phyloP scores from a whole-genome alignment of 179 eudicot genomes.

The Gypsophila paniculata region DNA sequence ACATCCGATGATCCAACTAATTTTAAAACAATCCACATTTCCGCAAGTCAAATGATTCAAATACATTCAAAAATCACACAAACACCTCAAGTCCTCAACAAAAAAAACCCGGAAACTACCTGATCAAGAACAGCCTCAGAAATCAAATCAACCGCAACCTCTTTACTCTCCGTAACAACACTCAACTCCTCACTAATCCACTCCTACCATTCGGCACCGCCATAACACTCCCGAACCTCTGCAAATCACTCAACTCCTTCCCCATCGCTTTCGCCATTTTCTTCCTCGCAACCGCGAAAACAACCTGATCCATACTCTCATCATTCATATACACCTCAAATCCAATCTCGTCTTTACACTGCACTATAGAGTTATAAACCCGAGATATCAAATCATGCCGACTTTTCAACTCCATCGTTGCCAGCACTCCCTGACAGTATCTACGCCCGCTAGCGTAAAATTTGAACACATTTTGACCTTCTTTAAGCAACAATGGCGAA shows the following conservation, averaged over 20 bases:
- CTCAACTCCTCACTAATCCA: conserved; percentile 74
- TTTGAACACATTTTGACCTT: conserved; percentile 72
- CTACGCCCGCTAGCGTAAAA: conserved; percentile 87
- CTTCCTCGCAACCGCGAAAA: conserved; percentile 78
- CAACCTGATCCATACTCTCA: conserved; percentile 86
- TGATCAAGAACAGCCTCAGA: conserved; percentile 82
- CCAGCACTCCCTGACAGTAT: conserved; percentile 73
- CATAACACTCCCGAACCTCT: conserved; percentile 57
- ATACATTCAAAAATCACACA: too few relatives aligned
- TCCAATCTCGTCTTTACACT: conserved; percentile 65
- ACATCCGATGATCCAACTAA: too few relatives aligned
- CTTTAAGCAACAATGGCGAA: conserved; percentile 74
- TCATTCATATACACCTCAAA: conserved; percentile 93
- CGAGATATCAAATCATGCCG: conserved; percentile 84
- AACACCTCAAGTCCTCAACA: too few relatives aligned
- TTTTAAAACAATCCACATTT: too few relatives aligned
- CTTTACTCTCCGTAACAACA: conserved; percentile 77
- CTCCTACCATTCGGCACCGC: conserved; percentile 51
- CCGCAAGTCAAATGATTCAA: too few relatives aligned
- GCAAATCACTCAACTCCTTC: conserved; percentile 70
- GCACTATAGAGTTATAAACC: conserved; percentile 60
- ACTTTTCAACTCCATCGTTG: conserved; percentile 74
- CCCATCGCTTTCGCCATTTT: conserved; percentile 61
- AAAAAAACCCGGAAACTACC: conserved; percentile 31
- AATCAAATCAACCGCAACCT: conserved; percentile 79